Percentiles rank a stretch among this genome's conserved stretches.
phyloP scores from a whole-genome alignment of 352 stramenopile genomes.

The Plasmopara muralis region DNA sequence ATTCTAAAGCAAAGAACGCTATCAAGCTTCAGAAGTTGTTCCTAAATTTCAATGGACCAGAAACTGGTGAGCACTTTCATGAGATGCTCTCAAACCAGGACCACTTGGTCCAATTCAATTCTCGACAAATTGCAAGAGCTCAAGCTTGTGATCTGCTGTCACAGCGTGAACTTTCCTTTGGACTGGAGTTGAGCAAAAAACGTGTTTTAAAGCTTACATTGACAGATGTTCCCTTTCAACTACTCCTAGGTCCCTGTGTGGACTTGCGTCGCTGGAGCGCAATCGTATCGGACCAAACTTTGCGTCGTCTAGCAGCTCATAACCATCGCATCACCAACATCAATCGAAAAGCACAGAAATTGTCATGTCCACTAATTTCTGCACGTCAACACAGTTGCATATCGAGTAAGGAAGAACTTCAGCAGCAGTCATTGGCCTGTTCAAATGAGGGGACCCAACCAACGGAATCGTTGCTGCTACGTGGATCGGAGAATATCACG shows the following conservation, averaged over 20 bases:
- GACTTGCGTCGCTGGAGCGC: conserved; percentile 61
- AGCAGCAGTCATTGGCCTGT: conserved; percentile 12
- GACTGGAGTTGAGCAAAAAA: conserved; percentile 6
- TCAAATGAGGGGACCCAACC: conserved; percentile 16
- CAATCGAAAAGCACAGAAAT: conserved; percentile 13
- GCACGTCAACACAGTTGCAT: conserved; percentile 7
- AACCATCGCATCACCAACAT: conserved; percentile 44
- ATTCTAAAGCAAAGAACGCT: conserved; percentile 6
- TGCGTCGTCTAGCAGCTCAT: conserved; percentile 51
- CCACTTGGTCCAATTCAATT: conserved; percentile 6
- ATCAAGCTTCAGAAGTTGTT: conserved; percentile 23
- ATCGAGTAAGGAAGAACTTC: conserved; percentile 4
- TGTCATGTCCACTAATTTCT: conserved; percentile 2
- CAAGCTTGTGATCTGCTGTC: conserved; percentile 24
- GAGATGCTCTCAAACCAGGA: conserved; percentile 26
- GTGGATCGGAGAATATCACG: conserved; percentile 60
- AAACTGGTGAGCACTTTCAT: neutral
- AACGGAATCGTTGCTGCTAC: conserved; percentile 47
- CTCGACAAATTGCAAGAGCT: conserved; percentile 10
- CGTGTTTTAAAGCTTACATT: conserved; percentile 1
- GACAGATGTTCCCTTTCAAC: conserved; percentile 54
- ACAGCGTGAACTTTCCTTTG: conserved; percentile 10
- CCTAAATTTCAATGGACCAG: neutral
- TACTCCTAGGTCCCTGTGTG: conserved; percentile 46
- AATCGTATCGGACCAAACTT: conserved; percentile 55